Base-by-base conservation (phyloP, 805 yeast genomes). In the Pichia gijzeniarum region DNA sequence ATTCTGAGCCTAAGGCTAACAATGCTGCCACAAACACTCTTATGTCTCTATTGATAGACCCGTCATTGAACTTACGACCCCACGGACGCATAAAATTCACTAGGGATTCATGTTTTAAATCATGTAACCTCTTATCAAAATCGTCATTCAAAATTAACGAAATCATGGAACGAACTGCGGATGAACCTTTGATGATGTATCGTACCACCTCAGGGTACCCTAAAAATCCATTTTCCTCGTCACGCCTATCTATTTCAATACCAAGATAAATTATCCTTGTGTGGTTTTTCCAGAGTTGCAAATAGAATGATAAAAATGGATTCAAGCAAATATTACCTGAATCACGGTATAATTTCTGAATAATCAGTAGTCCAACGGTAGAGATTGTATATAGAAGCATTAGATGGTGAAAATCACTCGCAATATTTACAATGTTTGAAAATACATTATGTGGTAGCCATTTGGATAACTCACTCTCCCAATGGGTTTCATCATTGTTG, bases 281-380 rank as follows among this genome's bases (percentile, higher is more conserved):
- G 53, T 79, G 77, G 35, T 76, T 71, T 53, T 81, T 80, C 91
- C 93, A 85, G 5, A 77, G 56, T 39, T 76, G 75, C 9, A 82
- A 63, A 48, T 80, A 74, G 39, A 71, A 68, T 18, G 74, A 74
- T 39, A 79, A 56, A 54, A 80, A 85, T 18, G 93, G 93, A 54
- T 82, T 82, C 41, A 76, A 51, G 18, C 73, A 69, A 6, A 74
- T 55, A 10, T 58, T 59, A 27, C 53, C 50, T 12, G 48, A 53
- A n/a, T 35, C 35, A 16, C 13, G n/a, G 53, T 69, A 72, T 6
- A 76, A 50, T 49, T 73, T 74, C 54, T 68, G 65, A 27, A 77
- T 72, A 5, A 71, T 59, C 41, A 69, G 68, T 2, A 74, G 63
- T 2, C 71, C 62, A 28, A 72, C 68, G 6, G 70, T 65, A 35